A percentile compares a stretch with the other conserved stretches of the same genome.
These are phyloP conservation scores for Yarrowia yakushimensis DNA, from an alignment of 805 yeast species.

Conservation along the genomic window DNA sequence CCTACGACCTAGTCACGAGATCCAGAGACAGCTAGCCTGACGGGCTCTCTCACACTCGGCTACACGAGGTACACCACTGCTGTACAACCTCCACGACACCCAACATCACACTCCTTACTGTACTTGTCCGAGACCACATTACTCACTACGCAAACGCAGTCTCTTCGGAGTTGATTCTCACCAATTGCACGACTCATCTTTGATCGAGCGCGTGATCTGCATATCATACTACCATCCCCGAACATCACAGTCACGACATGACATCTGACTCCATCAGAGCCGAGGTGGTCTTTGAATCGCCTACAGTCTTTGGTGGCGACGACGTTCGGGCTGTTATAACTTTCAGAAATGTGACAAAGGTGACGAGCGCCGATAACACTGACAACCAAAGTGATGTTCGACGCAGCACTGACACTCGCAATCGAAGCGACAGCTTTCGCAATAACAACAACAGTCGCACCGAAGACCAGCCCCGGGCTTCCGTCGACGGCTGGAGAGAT, in stretches of 20 bases:
- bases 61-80: background rate
- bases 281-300: slow-evolving; percentile 40
- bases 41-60: background rate
- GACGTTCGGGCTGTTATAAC: slow-evolving; percentile 36
- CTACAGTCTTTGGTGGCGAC: slow-evolving; percentile 43
- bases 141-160: background rate
- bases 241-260: background rate
- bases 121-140: too few species aligned
- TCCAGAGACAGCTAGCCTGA: background rate
- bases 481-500: slow-evolving; percentile 15
- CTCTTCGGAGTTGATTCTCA: too few species aligned
- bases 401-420: slow-evolving; percentile 11
- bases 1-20: background rate
- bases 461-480: background rate
- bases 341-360: slow-evolving; percentile 34
- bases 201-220: too few species aligned
- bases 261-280: slow-evolving; percentile 30
- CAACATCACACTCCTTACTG: background rate
- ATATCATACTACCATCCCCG: background rate
- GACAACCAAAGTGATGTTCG: slow-evolving; percentile 1
- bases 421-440: background rate
- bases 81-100: background rate
- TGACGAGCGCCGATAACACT: background rate
- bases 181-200: background rate
- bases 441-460: background rate